Percentiles rank a stretch among this genome's conserved stretches.
phyloP scores from a whole-genome alignment of 2,329 filamentous ascomycete species.

The Pseudocercospora eumusae region DNA sequence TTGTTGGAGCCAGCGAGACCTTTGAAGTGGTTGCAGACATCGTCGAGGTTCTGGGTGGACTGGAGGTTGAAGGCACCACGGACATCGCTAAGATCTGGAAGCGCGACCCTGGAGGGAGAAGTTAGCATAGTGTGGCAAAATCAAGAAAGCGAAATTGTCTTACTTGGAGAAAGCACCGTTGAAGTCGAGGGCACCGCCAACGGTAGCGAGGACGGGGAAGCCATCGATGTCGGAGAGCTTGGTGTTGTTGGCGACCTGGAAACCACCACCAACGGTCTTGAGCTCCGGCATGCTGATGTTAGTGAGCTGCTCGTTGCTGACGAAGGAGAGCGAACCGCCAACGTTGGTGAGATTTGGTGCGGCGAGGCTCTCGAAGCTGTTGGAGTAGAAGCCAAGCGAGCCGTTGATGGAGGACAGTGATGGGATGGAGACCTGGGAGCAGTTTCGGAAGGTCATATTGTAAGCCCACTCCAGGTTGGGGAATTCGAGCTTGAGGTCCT shows the following conservation, averaged over 20 bases:
- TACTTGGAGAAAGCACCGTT: slow-evolving; percentile 81
- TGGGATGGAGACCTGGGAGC: slow-evolving; percentile 71
- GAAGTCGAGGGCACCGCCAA: slow-evolving; percentile 81
- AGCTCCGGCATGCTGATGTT: slow-evolving; percentile 78
- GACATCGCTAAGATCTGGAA: slow-evolving; percentile 58
- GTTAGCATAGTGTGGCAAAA: slow-evolving; percentile 38
- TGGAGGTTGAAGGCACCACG: slow-evolving; percentile 55
- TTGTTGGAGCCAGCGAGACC: slow-evolving; percentile 43
- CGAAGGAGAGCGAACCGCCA: slow-evolving; percentile 59
- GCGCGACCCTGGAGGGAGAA: slow-evolving; percentile 59
- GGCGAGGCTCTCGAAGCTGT: slow-evolving; percentile 64
- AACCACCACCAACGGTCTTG: slow-evolving; percentile 70
- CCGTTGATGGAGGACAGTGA: slow-evolving; percentile 72
- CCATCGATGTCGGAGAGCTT: slow-evolving; percentile 64
- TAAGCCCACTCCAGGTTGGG: slow-evolving; percentile 75
- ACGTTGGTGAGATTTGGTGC: slow-evolving; percentile 72
- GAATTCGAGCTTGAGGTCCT: slow-evolving; percentile 69
- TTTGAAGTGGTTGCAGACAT: slow-evolving; percentile 47
- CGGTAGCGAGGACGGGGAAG: slow-evolving; percentile 67
- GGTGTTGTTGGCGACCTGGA: slow-evolving; percentile 90
- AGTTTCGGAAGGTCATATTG: slow-evolving; percentile 81
- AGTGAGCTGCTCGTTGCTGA: slow-evolving; percentile 57
- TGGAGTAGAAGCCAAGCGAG: slow-evolving; percentile 81
- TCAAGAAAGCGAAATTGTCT: slow-evolving; percentile 44
- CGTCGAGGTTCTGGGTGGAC: slow-evolving; percentile 46